These are phyloP conservation scores for Moelleriella libera DNA, from an alignment of 2,329 filamentous ascomycete species.

Conservation along the genomic window DNA sequence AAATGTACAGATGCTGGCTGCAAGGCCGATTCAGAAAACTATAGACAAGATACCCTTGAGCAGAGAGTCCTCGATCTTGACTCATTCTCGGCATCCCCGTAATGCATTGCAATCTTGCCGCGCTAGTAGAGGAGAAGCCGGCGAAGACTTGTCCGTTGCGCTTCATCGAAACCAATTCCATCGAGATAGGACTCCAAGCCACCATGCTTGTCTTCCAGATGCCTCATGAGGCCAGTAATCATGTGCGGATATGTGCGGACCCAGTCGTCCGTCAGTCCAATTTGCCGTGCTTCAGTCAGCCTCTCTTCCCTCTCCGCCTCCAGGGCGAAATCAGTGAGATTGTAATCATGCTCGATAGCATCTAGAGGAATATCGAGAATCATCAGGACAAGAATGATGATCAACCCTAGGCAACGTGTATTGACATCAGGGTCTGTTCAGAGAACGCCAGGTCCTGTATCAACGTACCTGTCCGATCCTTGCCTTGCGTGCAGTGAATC, in stretches of 20 bases:
- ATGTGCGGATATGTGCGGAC: slow-evolving; percentile 50
- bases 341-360: slow-evolving; percentile 60
- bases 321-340: slow-evolving; percentile 46
- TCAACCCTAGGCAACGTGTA: slow-evolving; percentile 38
- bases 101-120: too few relatives aligned
- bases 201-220: slow-evolving; percentile 49
- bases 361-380: slow-evolving; percentile 40
- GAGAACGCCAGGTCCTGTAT: not conserved
- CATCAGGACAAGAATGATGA: slow-evolving; percentile 54
- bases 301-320: slow-evolving; percentile 46
- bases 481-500: slow-evolving; percentile 80
- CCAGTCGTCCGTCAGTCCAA: slow-evolving; percentile 65
- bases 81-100: too few relatives aligned
- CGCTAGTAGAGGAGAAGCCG: slow-evolving; percentile 27
- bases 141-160: slow-evolving; percentile 25
- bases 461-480: slow-evolving; percentile 45
- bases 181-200: slow-evolving; percentile 51
- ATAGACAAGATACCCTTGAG: slow-evolving; percentile 17
- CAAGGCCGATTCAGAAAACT: slow-evolving; percentile 69
- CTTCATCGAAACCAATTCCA: slow-evolving; percentile 39
- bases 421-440: slow-evolving; percentile 15
- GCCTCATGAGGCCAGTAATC: slow-evolving; percentile 40
- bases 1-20: slow-evolving; percentile 98
- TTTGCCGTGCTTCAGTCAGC: slow-evolving; percentile 50
- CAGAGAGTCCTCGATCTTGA: too few relatives aligned